Percentiles rank a stretch among this genome's conserved stretches.
Conservation (phyloP, 352 stramenopile species). For the Pythium periplocum region DNA sequence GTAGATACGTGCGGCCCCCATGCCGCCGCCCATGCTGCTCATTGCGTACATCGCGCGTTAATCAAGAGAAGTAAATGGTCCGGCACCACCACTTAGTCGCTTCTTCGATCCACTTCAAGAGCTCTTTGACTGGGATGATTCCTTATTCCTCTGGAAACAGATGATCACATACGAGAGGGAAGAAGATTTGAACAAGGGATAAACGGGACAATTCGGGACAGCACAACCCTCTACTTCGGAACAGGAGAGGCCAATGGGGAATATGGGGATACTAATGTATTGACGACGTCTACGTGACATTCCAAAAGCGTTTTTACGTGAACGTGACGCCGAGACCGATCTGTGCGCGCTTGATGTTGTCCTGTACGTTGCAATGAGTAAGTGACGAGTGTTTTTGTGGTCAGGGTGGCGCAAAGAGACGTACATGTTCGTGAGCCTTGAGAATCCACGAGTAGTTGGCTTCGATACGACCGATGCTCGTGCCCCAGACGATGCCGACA, state of each 20-base stretch:
- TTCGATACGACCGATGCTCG: conserved; percentile 82
- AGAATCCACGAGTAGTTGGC: conserved; percentile 91
- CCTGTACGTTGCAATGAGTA: conserved; percentile 26
- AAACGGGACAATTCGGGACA: no score
- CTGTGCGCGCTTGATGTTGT: conserved; percentile 84
- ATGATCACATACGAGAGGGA: conserved; percentile 12
- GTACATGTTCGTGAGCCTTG: conserved; percentile 73
- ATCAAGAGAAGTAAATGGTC: neutral
- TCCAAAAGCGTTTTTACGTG: conserved; percentile 33
- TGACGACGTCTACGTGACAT: no score
- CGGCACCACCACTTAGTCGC: no score
- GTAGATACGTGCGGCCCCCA: conserved; percentile 55
- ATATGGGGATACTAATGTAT: no score
- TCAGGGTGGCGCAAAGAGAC: conserved; percentile 5
- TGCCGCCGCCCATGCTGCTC: conserved; percentile 13
- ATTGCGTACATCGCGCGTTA: neutral
- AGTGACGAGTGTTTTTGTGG: neutral
- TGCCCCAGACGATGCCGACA: conserved; percentile 84
- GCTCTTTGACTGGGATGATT: no score
- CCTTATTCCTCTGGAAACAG: conserved; percentile 2
- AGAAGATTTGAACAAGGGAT: neutral
- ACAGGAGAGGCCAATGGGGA: no score
- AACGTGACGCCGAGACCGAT: conserved; percentile 83
- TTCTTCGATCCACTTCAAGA: no score
- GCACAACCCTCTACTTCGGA: no score